Evolutionary conservation across 1,284 basidiomycete species (phyloP).

Genomic region (Cerrena zonata): DNA sequence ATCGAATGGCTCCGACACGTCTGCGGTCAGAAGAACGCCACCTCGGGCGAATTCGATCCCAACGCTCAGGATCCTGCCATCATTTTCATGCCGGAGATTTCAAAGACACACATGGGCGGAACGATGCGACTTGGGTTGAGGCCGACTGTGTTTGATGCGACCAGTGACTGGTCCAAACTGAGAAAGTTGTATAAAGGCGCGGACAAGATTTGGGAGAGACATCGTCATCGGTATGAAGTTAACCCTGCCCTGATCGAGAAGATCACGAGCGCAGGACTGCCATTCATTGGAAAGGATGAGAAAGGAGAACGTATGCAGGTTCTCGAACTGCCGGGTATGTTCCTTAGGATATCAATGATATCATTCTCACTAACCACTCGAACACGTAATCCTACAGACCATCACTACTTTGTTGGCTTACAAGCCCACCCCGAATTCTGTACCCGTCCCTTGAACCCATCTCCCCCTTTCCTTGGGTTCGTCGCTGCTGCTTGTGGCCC

Average conservation of each 20-base stretch:
- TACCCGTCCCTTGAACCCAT: constrained; percentile 96
- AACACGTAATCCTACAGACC: constrained; percentile 49
- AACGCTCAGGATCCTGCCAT: constrained; percentile 68
- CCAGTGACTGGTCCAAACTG: constrained; percentile 62
- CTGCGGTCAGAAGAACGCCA: constrained; percentile 74
- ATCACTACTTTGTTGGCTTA: constrained; percentile 91
- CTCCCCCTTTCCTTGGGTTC: constrained; percentile 94
- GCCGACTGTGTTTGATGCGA: constrained; percentile 81
- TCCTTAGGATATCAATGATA: background rate
- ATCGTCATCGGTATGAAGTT: constrained; percentile 96
- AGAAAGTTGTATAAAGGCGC: constrained; percentile 83
- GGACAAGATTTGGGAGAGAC: constrained; percentile 89
- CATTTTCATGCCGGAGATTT: constrained; percentile 99
- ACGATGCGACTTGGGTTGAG: constrained; percentile 96
- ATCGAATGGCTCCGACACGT: constrained; percentile 92
- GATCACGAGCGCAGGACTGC: constrained; percentile 68
- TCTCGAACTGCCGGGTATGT: constrained; percentile 77
- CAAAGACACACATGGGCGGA: constrained; percentile 95
- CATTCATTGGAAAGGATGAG: constrained; percentile 92
- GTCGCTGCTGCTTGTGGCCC: constrained; percentile 78
- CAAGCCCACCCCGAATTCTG: constrained; percentile 99
- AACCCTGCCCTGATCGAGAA: constrained; percentile 83
- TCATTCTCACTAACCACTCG: background rate
- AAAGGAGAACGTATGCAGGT: constrained; percentile 97
- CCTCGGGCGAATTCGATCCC: constrained; percentile 77